Evolutionary conservation across 495 filamentous ascomycete species (phyloP).

Genomic region (Penicillium goetzii): DNA sequence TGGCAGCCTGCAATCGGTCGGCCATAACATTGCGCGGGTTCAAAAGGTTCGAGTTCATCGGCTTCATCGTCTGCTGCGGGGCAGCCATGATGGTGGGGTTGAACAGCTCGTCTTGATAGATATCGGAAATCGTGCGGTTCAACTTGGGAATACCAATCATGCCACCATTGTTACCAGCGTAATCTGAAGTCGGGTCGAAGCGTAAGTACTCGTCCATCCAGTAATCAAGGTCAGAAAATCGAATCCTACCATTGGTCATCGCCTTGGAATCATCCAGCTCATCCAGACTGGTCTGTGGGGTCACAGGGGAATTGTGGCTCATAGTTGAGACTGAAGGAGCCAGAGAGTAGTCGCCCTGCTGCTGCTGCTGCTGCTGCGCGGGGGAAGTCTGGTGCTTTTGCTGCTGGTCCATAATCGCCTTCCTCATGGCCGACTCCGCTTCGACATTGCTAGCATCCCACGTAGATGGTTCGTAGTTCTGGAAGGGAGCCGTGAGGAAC

Average conservation of each 20-base stretch:
- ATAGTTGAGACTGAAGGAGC: conserved; percentile 59
- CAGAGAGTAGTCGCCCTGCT: conserved; percentile 50
- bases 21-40: conserved; percentile 67
- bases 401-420: conserved; percentile 58
- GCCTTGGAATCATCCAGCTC: conserved; percentile 55
- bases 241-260: conserved; percentile 55
- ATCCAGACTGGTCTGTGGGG: conserved; percentile 56
- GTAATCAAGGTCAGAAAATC: conserved; percentile 47
- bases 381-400: conserved; percentile 35
- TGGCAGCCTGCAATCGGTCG: conserved; percentile 77
- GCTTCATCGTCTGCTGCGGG: conserved; percentile 48
- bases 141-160: conserved; percentile 71
- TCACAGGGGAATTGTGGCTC: conserved; percentile 60
- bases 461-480: conserved; percentile 48
- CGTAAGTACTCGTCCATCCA: conserved; percentile 69
- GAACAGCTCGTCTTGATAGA: conserved; percentile 84
- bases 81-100: conserved; percentile 65
- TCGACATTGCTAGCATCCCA: conserved; percentile 49
- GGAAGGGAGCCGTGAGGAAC: conserved; percentile 49
- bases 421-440: conserved; percentile 58
- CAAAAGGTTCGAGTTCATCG: conserved; percentile 46
- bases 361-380: conserved; percentile 32
- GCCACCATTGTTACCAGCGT: conserved; percentile 34
- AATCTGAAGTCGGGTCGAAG: conserved; percentile 53
- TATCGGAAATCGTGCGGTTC: conserved; percentile 82